Base-by-base conservation (phyloP, 192 early-diverging fungal genomes). In the Coemansia sp. region DNA sequence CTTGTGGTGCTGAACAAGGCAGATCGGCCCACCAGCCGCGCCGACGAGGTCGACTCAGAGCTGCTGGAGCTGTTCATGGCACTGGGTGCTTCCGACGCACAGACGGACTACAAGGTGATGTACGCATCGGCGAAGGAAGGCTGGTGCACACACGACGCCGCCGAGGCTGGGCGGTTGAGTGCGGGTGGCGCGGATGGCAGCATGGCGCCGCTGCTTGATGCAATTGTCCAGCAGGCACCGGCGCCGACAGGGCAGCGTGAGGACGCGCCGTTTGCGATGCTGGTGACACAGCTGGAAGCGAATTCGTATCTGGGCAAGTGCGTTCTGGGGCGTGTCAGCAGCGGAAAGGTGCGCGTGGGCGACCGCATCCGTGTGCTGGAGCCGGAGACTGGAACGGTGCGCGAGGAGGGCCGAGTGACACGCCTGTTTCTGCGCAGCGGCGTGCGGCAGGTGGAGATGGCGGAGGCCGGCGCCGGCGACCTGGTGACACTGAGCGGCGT, bases 1-100 rank as follows among this genome's bases (percentile, higher is more conserved):
- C 69, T 94, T 20, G 93, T 94, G 1, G 89, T 93, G 40, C 85
- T 94, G 68, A 94, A 94, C 84, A 94, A 94, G 80, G 88, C 90
- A 19, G 93, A 94, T 69, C 86, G 93, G 41, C 85, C 87, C 0
- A 89, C 93, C 6, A 88, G 90, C 16, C 87, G 90, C 44, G 81
- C 87, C 7, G 90, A 93, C 60, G 87, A 89, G 62, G 93, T 94
- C 40, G 93, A 94, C 73, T 87, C 87, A 38, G 85, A 91, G 53
- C 74, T 94, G 45, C 76, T 94, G 70, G 93, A 94, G 71, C 84
- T 94, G 41, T 94, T 94, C 61, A 79, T 91, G 63, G 86, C 86
- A 14, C 76, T 94, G 61, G 91, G 91, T 12, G 93, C 93, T 1
- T 86, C 82, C 5, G 93, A 93, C 56, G 88, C 90, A 72, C 91